Base-by-base conservation (phyloP, 768 basidiomycete genomes). In the Russula vinacea region DNA sequence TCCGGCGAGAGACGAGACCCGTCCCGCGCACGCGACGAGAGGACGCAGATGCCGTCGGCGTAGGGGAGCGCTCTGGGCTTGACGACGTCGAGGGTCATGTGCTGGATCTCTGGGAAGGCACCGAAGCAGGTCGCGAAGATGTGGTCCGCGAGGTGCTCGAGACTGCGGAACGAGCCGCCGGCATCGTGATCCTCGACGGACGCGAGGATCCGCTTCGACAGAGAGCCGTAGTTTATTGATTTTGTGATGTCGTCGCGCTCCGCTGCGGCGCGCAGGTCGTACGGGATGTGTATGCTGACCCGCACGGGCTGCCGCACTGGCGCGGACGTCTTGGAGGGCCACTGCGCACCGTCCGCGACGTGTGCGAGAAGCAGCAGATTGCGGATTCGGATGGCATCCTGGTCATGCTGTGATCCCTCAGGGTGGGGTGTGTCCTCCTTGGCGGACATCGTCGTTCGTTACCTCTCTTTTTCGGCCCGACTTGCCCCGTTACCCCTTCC, bases 151-250 rank as follows among this genome's bases (percentile, higher is more conserved):
- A 90, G 72, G 1, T 76, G 75, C 53, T 84, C 82, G 33, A 88
- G 75, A 2, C 78, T 76, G 0, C 70, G 44, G 53, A 83, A 84
- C 1, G 64, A 16, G 14, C 13, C 29, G 29, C 5, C 29, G 29
- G 35, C 35, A 35, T 35, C 35, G 42, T 66, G 64, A 19, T 60
- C 58, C 22, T 69, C 57, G 60, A 68, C 35, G 62, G 72, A 67
- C 35, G 73, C 64, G 16, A 74, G 69, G 66, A 79, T 71, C 29
- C 70, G 70, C 67, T 69, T 70, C 64, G 69, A 79, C 13, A 85
- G 73, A 6, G 78, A 70, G 1, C 82, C 81, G 70, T 92, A 92
- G 76, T 92, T 83, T 64, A 92, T 78, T 1, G 87, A 86, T 64
- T 81, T 74, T 0, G 74, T 68, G 3, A 89, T 75, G 68, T 85